Evolutionary conservation across 2,329 filamentous ascomycete genomes (phyloP), one percentile per base, ranked within the genome.

Genomic region (Didymella lethalis): DNA sequence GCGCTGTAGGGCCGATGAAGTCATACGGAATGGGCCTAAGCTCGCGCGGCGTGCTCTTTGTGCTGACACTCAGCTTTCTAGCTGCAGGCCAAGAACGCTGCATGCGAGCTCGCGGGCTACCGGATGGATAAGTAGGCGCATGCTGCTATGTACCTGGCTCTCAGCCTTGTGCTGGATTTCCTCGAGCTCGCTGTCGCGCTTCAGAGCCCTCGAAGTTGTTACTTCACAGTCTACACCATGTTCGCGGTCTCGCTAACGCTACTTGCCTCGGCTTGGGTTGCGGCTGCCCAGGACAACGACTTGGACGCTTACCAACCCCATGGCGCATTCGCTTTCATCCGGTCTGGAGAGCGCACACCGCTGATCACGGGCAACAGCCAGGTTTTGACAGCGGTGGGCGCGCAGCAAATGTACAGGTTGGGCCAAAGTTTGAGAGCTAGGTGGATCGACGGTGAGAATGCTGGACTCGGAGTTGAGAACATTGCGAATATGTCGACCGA

Each of bases 331-430:
- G 79, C 84, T 54, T 86, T 84, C 66, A 81, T 83, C 34, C 75
- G 82, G 23, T 79, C 83, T 48, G 86, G 86, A 59, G 85, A 87
- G 59, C 81, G 80, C 49, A 85, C 83, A 6, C 85, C 85, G 2
- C 65, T 74, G 44, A 50, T 74, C 20, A 51, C 53, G 2, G 61
- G 62, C 29, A 60, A 57, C 7, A 64, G 78, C 2, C 73, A 72
- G 5, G 72, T 72, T 0, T 75, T 88, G 50, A 86, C 84, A 1
- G 78, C 83, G 0, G 74, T 84, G 43, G 86, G 86, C 48, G 85
- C 85, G n/a, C 81, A 80, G 48, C 81, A 86, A 62, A 77, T 86
- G 55, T 79, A 81, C 61, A 64, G 73, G 11, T 79, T 83, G 8
- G 86, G 85, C 2, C 69, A 77, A 16, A 78, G 77, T 55, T 82